Percentiles rank a stretch among this genome's conserved stretches.
phyloP scores from a whole-genome alignment of 495 filamentous ascomycete genomes.

The Saxophila tyrrhenica region DNA sequence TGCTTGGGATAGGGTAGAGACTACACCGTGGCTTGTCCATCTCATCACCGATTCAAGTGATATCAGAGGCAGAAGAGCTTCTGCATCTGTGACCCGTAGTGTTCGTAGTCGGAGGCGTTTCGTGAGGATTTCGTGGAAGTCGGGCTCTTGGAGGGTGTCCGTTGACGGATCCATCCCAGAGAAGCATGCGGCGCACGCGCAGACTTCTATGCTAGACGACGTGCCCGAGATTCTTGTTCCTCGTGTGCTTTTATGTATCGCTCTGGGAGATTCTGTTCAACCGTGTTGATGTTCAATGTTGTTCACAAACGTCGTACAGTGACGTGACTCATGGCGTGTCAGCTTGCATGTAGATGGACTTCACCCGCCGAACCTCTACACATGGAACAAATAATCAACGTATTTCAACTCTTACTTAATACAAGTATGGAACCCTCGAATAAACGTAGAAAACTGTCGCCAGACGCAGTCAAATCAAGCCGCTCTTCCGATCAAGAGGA shows the following conservation, averaged over 20 bases:
- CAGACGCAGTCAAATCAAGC: not conserved
- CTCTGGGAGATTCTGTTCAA: no score
- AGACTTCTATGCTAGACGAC: no score
- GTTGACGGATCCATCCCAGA: no score
- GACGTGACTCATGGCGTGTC: no score
- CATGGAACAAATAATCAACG: no score
- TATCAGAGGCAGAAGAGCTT: not conserved
- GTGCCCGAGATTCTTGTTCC: no score
- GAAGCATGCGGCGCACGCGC: no score
- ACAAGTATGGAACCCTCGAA: slow-evolving; percentile 44
- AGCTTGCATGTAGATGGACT: no score
- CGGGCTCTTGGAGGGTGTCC: not conserved
- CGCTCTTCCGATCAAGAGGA: slow-evolving; percentile 1
- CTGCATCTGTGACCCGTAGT: not conserved
- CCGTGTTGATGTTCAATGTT: no score
- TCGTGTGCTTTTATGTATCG: no score
- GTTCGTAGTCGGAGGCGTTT: slow-evolving; percentile 1
- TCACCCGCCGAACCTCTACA: no score
- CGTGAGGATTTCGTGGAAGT: not conserved
- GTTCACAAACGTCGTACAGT: no score
- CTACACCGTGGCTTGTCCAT: slow-evolving; percentile 5
- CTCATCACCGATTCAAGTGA: not conserved
- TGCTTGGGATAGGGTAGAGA: not conserved
- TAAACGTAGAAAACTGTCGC: slow-evolving; percentile 37
- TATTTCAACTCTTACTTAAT: not conserved